Base-by-base conservation (phyloP, 345 rosid species). In the Pelargonium nanum region DNA sequence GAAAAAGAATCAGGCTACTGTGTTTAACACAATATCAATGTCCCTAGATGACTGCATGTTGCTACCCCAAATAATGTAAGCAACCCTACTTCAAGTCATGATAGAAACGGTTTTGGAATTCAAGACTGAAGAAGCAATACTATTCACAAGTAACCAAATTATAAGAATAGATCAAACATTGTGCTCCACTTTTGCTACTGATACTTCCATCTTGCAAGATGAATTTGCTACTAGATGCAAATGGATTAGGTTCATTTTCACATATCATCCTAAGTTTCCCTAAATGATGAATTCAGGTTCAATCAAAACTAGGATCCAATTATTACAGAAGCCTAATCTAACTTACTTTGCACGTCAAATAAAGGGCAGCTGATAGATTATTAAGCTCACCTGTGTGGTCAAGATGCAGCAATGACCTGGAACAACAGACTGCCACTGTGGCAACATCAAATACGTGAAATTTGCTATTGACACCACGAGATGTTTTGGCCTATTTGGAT, bases 351-450 rank as follows among this genome's bases (percentile, higher is more conserved):
- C 13, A 26, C 24, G n/a, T 22, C 9, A 22, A 51, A 22, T 16
- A 5, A 44, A 26, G 22, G 48, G 16, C 28, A 48, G 30, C 25
- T 22, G 26, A 25, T 9, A 19, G 64, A 32, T 17, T 24, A 59
- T 55, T 30, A 56, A 59, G 22, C 57, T 53, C 72, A 87, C 97
- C 87, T 87, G 99, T 81, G 78, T 76, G 45, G 99, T 77, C 44
- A 89, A 67, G 80, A 93, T 84, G 72, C 96, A 87, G 70, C 99
- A 87, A 74, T 89, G 97, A 60, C 99, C 97, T 1, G 86, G 83
- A 54, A 83, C 92, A 63, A 87, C 79, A 51, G 99, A 70, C 71
- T 85, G 86, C 57, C 74, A 69, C 51, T 78, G 91, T 32, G 96
- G 96, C 77, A 93, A 68, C 96, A 83, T 87, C 74, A 93, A 71